phyloP scores from a whole-genome alignment of 352 stramenopile species.

The Albugo candida region DNA sequence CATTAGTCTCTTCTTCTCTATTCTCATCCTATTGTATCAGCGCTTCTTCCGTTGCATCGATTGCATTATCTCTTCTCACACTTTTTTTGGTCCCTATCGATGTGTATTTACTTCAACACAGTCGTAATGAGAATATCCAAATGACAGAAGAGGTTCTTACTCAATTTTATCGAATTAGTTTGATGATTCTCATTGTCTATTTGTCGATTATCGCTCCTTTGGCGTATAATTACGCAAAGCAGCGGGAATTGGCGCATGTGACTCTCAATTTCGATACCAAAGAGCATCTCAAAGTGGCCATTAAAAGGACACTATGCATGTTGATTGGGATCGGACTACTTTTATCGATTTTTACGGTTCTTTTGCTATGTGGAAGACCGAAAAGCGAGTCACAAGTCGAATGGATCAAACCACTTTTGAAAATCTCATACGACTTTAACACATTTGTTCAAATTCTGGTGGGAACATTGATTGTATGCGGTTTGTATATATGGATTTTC shows the following conservation, averaged over 20 bases:
- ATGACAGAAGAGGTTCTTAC: slow-evolving; percentile 27
- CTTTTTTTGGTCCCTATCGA: slow-evolving; percentile 65
- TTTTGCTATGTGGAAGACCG: slow-evolving; percentile 60
- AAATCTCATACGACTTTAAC: slow-evolving; percentile 51
- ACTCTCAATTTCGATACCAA: slow-evolving; percentile 36
- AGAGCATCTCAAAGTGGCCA: slow-evolving; percentile 29
- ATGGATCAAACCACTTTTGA: slow-evolving; percentile 65
- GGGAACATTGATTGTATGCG: slow-evolving; percentile 44
- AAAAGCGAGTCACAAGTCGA: slow-evolving; percentile 41
- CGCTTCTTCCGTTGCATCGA: slow-evolving; percentile 34
- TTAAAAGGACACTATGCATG: slow-evolving; percentile 61
- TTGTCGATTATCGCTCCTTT: slow-evolving; percentile 53
- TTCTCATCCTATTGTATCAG: slow-evolving; percentile 55
- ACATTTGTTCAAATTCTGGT: slow-evolving; percentile 52
- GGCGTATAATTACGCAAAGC: slow-evolving; percentile 62
- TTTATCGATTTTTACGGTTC: slow-evolving; percentile 38
- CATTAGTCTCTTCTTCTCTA: slow-evolving; percentile 27
- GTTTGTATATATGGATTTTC: slow-evolving; percentile 61
- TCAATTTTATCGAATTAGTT: slow-evolving; percentile 53
- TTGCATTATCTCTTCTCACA: slow-evolving; percentile 52
- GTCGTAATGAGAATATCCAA: slow-evolving; percentile 27
- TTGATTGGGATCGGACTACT: slow-evolving; percentile 42
- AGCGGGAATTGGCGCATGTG: slow-evolving; percentile 70
- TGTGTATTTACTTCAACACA: slow-evolving; percentile 57
- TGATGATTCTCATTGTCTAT: slow-evolving; percentile 33